Evolutionary conservation across 2,329 filamentous ascomycete genomes (phyloP), one percentile per base, ranked within the genome.

Genomic region (Microcera coccophila): DNA sequence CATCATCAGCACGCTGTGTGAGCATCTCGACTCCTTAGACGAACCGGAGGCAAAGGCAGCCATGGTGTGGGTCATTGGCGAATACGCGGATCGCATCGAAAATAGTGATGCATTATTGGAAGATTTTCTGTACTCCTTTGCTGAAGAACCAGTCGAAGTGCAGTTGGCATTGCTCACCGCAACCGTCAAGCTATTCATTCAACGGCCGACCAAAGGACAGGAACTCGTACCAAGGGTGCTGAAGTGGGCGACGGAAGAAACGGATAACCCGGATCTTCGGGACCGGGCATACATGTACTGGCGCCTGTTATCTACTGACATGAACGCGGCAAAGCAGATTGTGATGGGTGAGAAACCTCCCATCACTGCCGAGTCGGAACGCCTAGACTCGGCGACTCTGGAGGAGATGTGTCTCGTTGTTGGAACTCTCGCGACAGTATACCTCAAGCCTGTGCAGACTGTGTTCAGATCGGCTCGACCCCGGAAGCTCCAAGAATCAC

Each of bases 281-380:
- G 93, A 98, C 64, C 78, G 93, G 57, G 93, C 93, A 0, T 98
- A 96, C 72, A 97, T 98, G 90, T 98, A 98, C 73, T 98, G 93
- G 93, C 87, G 93, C 4, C 77, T 98, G 12, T 76, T 98, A 2
- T 95, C 90, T 2, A 94, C 90, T 1, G 90, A 96, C 63, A 91
- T 95, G 55, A 82, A 84, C 38, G 81, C 85, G 1, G 93, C 93
- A 2, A 93, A 87, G 62, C 74, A 82, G 49, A 81, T 98, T 39
- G 90, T 98, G 53, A 97, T 98, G 91, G 91, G 93, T 46, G 87
- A 95, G 55, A 98, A 98, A 64, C 93, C 93, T 5, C 80, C 91
- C 7, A 97, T 98, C 65, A 95, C 90, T 2, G 91, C 93, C 24
- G 93, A 98, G 66, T 90, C 87, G 20, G 93, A 98, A 69, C 91